Evolutionary conservation across 345 rosid species (phyloP), one percentile per base, ranked within the genome.

Genomic region (Hibiscus tridactylites): DNA sequence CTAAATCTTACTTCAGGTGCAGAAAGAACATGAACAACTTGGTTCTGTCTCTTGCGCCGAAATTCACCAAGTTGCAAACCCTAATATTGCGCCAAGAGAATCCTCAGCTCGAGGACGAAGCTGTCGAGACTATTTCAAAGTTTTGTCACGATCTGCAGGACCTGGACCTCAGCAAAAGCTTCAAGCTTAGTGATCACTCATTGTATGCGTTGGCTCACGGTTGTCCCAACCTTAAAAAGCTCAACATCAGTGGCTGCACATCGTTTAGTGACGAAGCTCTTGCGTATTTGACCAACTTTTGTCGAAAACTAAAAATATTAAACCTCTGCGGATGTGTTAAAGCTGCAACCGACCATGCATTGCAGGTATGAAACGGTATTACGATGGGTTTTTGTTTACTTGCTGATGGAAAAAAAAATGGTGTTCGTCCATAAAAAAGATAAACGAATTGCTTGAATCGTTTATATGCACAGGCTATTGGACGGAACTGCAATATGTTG

Each of bases 151-250:
- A 92, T 74, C 78, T 95, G 80, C 90, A 79, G 82, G 97, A 88
- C 63, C 87, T 95, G 75, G 99, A 95, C 76, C 94, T 95, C 42
- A 95, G 99, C 84, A 95, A 90, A 83, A 95, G 99, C 87, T 90
- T 89, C 79, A 95, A 79, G 79, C 96, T 95, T 28, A 84, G 83
- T 15, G 98, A 90, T 72, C 67, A 70, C 63, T 87, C 98, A 29
- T 82, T 95, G 53, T 77, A 79, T 80, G 89, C 88, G 0, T 73
- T 92, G 74, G 97, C 98, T 76, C 88, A 75, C 61, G 98, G 99
- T 67, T 92, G 96, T 31, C 94, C 90, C 13, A 75, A 86, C 73
- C 99, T 95, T 46, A 75, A 82, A 15, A 95, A 82, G 75, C 98
- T 95, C 79, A 95, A 89, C 85, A 90, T 95, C 72, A 95, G 99